These are phyloP conservation scores for Scedosporium aurantiacum DNA, from an alignment of 2,329 filamentous ascomycete genomes.

Conservation along the genomic window DNA sequence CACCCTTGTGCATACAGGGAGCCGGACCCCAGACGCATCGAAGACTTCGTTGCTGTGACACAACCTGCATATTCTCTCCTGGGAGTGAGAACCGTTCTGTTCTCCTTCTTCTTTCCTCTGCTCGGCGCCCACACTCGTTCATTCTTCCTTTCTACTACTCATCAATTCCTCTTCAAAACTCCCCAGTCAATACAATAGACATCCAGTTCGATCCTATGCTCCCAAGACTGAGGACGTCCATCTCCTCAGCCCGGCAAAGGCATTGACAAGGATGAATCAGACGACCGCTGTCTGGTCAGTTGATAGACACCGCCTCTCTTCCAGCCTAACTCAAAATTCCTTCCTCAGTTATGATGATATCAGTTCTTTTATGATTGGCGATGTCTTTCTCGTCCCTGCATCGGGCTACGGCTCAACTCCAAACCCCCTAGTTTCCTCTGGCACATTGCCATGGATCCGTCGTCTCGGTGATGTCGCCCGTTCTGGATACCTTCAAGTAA, in stretches of 20 bases:
- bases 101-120: too few species aligned
- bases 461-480: background rate
- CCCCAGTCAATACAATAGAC: too few species aligned
- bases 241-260: too few species aligned
- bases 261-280: background rate
- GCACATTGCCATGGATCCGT: background rate
- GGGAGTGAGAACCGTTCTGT: background rate
- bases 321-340: background rate
- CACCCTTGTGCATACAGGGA: background rate
- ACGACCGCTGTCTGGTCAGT: background rate
- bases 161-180: too few species aligned
- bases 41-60: background rate
- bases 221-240: too few species aligned
- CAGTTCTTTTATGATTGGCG: background rate
- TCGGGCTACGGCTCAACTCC: background rate
- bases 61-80: background rate
- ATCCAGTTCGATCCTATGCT: too few species aligned
- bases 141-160: too few species aligned
- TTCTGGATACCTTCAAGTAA: background rate
- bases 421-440: background rate
- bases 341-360: background rate
- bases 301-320: background rate
- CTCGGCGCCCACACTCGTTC: too few species aligned
- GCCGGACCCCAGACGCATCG: background rate
- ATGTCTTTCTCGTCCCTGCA: background rate